These are phyloP conservation scores for Pseudodiploospora longispora DNA, from an alignment of 2,329 filamentous ascomycete species.

Conservation along the genomic window DNA sequence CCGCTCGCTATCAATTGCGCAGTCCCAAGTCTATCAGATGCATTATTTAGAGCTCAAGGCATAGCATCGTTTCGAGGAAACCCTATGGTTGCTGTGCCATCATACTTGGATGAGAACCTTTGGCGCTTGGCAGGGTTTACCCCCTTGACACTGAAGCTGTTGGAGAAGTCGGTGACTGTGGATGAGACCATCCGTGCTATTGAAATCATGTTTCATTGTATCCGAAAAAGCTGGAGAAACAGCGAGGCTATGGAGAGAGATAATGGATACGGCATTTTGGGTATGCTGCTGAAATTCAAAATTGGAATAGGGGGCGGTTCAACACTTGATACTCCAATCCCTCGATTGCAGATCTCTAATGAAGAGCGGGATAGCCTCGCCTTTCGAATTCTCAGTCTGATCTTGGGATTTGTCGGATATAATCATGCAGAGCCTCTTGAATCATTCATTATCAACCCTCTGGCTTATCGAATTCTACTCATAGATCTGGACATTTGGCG, in stretches of 20 bases:
- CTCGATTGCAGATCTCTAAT: slow-evolving; percentile 37
- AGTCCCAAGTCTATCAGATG: slow-evolving; percentile 79
- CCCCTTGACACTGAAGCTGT: slow-evolving; percentile 72
- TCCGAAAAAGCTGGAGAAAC: slow-evolving; percentile 90
- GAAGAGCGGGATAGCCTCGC: slow-evolving; percentile 48
- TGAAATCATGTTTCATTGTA: slow-evolving; percentile 75
- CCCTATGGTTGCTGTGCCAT: slow-evolving; percentile 73
- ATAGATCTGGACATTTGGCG: slow-evolving; percentile 94
- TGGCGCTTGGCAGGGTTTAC: slow-evolving; percentile 93
- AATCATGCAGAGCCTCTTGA: slow-evolving; percentile 70
- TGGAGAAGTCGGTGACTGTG: slow-evolving; percentile 65
- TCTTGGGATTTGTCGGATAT: slow-evolving; percentile 85
- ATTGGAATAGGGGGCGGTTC: slow-evolving; percentile 46
- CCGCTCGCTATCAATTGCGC: slow-evolving; percentile 83
- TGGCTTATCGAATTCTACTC: slow-evolving; percentile 85
- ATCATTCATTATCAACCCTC: slow-evolving; percentile 89
- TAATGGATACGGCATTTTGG: slow-evolving; percentile 84
- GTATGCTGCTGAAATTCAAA: slow-evolving; percentile 76
- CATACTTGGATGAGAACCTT: slow-evolving; percentile 80
- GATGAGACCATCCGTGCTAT: slow-evolving; percentile 69
- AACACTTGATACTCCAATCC: slow-evolving; percentile 19
- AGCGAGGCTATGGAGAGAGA: slow-evolving; percentile 97
- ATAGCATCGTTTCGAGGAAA: slow-evolving; percentile 75
- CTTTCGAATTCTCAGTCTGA: slow-evolving; percentile 62
- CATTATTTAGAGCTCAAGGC: slow-evolving; percentile 71